Evolutionary conservation across 441 rosid species (phyloP).

Genomic region (Melastoma candidum): DNA sequence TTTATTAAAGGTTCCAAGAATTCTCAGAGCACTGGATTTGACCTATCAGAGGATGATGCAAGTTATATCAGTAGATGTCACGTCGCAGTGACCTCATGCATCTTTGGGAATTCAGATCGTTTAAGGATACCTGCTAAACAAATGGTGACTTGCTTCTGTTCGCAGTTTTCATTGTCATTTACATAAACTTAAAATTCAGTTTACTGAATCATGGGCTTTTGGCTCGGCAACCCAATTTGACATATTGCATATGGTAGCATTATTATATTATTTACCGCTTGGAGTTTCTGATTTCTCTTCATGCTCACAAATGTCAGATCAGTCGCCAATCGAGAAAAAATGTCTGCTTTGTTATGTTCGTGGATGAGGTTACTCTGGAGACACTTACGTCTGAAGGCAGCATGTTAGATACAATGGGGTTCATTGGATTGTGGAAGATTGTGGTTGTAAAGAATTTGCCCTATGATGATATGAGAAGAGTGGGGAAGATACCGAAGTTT

Average conservation of each 20-base stretch:
- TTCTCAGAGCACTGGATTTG: conserved; percentile 82
- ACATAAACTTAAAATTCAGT: no score
- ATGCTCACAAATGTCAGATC: conserved; percentile 36
- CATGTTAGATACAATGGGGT: conserved; percentile 67
- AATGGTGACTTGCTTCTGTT: conserved; percentile 37
- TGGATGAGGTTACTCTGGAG: conserved; percentile 72
- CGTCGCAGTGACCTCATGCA: conserved; percentile 87
- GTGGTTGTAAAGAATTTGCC: conserved; percentile 91
- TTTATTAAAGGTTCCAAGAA: conserved; percentile 82
- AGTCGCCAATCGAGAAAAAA: conserved; percentile 83
- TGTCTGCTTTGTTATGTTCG: conserved; percentile 94
- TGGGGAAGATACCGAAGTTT: conserved; percentile 92
- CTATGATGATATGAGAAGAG: conserved; percentile 83
- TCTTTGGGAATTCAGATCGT: conserved; percentile 96
- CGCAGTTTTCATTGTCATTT: not conserved
- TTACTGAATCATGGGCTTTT: no score
- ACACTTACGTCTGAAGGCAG: conserved; percentile 77
- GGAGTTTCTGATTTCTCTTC: no score
- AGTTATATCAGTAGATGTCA: conserved; percentile 84
- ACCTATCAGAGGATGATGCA: conserved; percentile 81
- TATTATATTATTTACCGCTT: no score
- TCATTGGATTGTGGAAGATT: conserved; percentile 90
- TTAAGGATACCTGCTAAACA: conserved; percentile 68
- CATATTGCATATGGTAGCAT: no score
- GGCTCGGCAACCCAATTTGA: no score